Conservation (phyloP, 139 green algal genomes). For the Chlorella sp. region DNA sequence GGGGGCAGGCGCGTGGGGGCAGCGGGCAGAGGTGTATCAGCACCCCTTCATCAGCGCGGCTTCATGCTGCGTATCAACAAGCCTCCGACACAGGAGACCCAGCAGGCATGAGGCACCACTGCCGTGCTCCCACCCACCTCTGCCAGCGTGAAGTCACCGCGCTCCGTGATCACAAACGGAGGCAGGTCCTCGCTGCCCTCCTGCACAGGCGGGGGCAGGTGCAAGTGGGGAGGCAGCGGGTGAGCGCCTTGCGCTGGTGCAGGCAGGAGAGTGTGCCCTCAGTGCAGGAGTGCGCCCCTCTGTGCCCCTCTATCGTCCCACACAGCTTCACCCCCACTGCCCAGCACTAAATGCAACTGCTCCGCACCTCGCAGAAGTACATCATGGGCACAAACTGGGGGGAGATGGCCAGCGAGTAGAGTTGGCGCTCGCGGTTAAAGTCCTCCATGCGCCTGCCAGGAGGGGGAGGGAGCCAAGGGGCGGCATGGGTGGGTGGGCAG, state of each 20-base stretch:
- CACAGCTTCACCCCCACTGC: no score
- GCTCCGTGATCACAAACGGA: conserved; percentile 31
- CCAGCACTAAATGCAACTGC: no score
- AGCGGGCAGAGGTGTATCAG: no score
- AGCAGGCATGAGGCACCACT: no score
- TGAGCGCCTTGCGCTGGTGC: no score
- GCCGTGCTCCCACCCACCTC: neutral
- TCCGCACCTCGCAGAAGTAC: conserved; percentile 28
- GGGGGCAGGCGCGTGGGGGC: no score
- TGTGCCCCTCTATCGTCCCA: neutral
- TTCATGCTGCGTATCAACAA: no score
- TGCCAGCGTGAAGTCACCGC: conserved; percentile 41
- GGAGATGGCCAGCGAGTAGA: conserved; percentile 28
- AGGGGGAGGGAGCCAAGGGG: neutral
- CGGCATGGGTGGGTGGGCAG: no score
- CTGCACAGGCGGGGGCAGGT: neutral
- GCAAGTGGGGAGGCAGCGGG: neutral
- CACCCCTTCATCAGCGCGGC: no score
- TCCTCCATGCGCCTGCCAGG: conserved; percentile 34
- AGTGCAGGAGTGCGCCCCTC: neutral
- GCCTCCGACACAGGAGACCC: no score
- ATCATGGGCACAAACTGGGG: conserved; percentile 37
- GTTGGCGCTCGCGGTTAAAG: conserved; percentile 35
- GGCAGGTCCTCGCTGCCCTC: conserved; percentile 42
- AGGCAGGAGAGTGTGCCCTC: no score